Percentiles rank a stretch among this genome's conserved stretches.
Evolutionary conservation across 352 stramenopile genomes (phyloP).

Genomic region (Globisporangium heterothallicum): DNA sequence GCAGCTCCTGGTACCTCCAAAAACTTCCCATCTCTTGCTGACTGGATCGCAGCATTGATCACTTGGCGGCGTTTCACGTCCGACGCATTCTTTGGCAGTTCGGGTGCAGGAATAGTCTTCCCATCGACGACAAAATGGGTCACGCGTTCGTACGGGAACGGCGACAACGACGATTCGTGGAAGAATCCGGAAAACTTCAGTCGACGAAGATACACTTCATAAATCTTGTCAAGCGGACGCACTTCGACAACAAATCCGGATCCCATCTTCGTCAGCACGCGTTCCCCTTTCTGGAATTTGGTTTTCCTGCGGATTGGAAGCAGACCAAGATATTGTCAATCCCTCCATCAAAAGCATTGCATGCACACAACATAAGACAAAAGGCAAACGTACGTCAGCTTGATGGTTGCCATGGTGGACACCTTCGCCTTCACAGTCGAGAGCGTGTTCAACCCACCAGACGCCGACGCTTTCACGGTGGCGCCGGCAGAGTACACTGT

Average conservation of each 20-base stretch:
- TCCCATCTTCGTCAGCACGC: constrained; percentile 69
- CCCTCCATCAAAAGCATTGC: too few relatives aligned
- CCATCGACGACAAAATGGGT: constrained; percentile 84
- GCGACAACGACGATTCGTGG: constrained; percentile 51
- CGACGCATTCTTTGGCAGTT: constrained; percentile 60
- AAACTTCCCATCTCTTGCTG: constrained; percentile 31
- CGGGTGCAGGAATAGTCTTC: constrained; percentile 51
- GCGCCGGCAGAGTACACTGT: constrained; percentile 61
- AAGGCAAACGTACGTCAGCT: constrained; percentile 54
- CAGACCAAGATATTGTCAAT: too few relatives aligned
- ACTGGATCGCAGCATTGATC: constrained; percentile 66
- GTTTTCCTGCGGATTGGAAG: too few relatives aligned
- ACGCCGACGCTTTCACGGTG: constrained; percentile 57
- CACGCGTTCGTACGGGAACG: constrained; percentile 81
- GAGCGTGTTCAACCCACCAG: constrained; percentile 43
- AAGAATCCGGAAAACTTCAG: constrained; percentile 69
- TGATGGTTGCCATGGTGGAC: constrained; percentile 65
- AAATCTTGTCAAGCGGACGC: constrained; percentile 61
- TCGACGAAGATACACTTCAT: constrained; percentile 72
- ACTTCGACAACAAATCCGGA: constrained; percentile 71
- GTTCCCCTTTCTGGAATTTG: constrained; percentile 74
- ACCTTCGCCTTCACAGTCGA: constrained; percentile 65
- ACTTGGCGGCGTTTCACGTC: constrained; percentile 66
- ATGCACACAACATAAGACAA: not conserved
- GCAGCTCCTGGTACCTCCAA: not conserved